A percentile compares a stretch with the other conserved stretches of the same genome.
Conservation (phyloP, 441 rosid genomes). For the Rhodomyrtus psidioides region DNA sequence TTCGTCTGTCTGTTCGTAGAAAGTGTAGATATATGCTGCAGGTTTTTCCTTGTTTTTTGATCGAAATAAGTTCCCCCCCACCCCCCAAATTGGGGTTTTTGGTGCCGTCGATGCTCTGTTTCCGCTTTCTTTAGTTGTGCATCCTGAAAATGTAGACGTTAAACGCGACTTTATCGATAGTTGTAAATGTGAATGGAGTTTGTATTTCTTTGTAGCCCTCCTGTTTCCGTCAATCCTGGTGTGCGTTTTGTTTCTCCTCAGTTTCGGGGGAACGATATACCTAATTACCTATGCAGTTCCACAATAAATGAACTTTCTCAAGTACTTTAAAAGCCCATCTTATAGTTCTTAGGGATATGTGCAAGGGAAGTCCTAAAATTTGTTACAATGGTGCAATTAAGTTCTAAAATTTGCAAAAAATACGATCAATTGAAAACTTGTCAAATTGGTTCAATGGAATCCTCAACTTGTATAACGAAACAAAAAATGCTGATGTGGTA, state of each 20-base stretch:
- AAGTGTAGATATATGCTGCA: constrained; percentile 23
- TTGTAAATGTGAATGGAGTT: neutral
- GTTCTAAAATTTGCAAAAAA: too few species aligned
- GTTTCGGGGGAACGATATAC: neutral
- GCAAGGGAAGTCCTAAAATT: too few species aligned
- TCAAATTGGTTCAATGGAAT: too few species aligned
- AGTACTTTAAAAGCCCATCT: neutral
- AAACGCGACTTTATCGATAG: neutral
- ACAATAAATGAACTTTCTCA: neutral
- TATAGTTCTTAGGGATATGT: neutral
- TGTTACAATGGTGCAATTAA: too few species aligned
- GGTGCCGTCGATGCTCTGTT: neutral
- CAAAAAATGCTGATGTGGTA: too few species aligned
- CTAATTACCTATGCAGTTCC: too few species aligned
- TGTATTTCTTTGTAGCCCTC: neutral
- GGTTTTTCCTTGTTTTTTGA: constrained; percentile 17
- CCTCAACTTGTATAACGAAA: too few species aligned
- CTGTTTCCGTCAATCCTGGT: neutral
- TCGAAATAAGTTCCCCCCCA: constrained; percentile 21
- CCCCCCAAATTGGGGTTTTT: neutral
- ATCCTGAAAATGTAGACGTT: neutral
- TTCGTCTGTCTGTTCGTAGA: neutral
- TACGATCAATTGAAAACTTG: too few species aligned
- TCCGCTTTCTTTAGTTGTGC: neutral
- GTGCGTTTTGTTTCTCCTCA: neutral